These are phyloP conservation scores for Babesia microti DNA, from an alignment of 169 alveolate genomes.

Conservation along the genomic window DNA sequence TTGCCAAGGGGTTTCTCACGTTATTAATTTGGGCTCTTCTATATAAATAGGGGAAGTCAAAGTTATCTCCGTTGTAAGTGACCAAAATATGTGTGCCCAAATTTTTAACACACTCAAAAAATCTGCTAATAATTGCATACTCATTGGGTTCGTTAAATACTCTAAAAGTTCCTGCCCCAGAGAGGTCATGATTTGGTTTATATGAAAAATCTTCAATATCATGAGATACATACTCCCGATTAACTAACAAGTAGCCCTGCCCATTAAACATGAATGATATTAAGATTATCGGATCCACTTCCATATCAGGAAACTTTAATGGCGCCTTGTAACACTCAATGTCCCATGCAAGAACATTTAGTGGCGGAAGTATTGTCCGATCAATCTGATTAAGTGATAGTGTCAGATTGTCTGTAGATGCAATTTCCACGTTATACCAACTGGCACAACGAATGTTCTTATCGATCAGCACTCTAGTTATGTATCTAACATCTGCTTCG, in stretches of 20 bases:
- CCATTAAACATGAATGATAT: constrained; percentile 92
- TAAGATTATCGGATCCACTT: constrained; percentile 74
- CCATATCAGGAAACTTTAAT: constrained; percentile 95
- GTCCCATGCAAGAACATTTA: constrained; percentile 93
- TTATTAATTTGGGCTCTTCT: constrained; percentile 82
- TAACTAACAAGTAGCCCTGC: constrained; percentile 89
- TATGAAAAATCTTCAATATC: constrained; percentile 90
- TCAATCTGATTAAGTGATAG: constrained; percentile 30
- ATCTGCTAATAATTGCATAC: constrained; percentile 47
- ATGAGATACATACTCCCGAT: constrained; percentile 80
- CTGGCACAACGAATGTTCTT: constrained; percentile 85
- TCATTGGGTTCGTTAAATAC: constrained; percentile 53
- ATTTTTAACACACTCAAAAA: constrained; percentile 39
- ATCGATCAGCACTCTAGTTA: constrained; percentile 86
- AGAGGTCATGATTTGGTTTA: constrained; percentile 88
- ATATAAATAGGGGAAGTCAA: constrained; percentile 93
- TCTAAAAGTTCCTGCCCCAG: constrained; percentile 68
- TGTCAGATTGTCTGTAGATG: constrained; percentile 38
- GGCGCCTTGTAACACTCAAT: constrained; percentile 96
- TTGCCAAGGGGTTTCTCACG: constrained; percentile 75
- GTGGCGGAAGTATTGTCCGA: constrained; percentile 70
- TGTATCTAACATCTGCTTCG: constrained; percentile 91
- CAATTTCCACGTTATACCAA: constrained; percentile 83
- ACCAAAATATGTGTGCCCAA: constrained; percentile 82
- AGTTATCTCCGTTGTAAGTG: constrained; percentile 97